phyloP scores from a whole-genome alignment of 345 rosid species.

The Populus davidiana region DNA sequence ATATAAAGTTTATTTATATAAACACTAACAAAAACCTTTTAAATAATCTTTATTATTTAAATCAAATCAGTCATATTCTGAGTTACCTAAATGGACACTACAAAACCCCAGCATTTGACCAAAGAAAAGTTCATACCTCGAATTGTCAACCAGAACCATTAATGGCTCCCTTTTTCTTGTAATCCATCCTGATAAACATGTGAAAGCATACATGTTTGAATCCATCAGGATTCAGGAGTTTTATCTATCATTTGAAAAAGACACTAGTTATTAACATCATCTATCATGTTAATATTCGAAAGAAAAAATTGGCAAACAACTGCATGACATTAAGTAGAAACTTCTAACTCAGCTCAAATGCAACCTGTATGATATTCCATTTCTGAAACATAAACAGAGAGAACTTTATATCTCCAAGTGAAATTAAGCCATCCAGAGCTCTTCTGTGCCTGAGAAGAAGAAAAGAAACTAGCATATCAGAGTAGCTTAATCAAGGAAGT shows the following conservation, averaged over 20 bases:
- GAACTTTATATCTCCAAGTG: neutral
- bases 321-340: neutral
- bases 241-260: neutral
- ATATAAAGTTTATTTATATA: too few relatives aligned
- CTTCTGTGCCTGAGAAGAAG: neutral
- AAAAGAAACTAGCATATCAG: neutral
- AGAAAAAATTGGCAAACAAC: neutral
- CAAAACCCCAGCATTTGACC: too few relatives aligned
- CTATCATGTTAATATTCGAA: neutral
- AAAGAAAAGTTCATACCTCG: too few relatives aligned
- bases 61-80: too few relatives aligned
- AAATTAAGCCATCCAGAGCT: neutral
- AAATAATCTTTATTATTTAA: too few relatives aligned
- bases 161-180: too few relatives aligned
- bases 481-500: neutral
- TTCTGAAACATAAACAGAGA: too few relatives aligned
- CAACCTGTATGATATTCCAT: neutral
- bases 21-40: too few relatives aligned
- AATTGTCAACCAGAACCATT: too few relatives aligned
- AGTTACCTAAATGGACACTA: too few relatives aligned
- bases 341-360: neutral
- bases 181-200: too few relatives aligned
- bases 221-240: neutral
- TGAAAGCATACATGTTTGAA: too few relatives aligned
- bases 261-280: neutral